Evolutionary conservation across 495 filamentous ascomycete genomes (phyloP), one percentile per base, ranked within the genome.

Genomic region (Podospora australis): DNA sequence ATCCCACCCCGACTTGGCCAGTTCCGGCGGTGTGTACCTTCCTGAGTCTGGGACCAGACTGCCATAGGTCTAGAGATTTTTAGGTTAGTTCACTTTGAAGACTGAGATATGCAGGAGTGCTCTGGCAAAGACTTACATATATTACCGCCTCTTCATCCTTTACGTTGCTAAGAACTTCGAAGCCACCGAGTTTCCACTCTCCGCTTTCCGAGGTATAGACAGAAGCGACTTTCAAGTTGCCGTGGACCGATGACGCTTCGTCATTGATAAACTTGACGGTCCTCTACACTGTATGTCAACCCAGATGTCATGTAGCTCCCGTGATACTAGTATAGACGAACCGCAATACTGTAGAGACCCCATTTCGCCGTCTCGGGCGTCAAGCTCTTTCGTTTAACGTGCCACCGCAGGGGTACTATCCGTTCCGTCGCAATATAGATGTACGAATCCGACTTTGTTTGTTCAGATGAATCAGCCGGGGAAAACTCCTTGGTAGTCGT

Each of bases 391-490:
- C 90, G 75, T 63, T 83, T 87, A 32, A 88, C 81, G 57, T 90
- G 79, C 90, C 90, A 96, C 38, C 78, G 75, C 19, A 98, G 72
- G 1, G 94, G 92, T 9, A 77, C 79, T 8, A 97, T 69, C 44
- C 90, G 79, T 68, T 98, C 92, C 10, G 92, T 97, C 30, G 91
- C 88, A 58, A 98, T 90, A 65, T 97, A 95, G 24, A 98, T 86
- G 62, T 88, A 88, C 9, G 83, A 74, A 41, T 98, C 94, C 57
- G 89, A 94, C 87, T 94, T 60, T 54, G n/a, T n/a, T n/a, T n/a
- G n/a, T 46, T 50, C 44, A 40, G 35, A 53, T 10, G 32, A 10
- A 29, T 52, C 52, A 52, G 45, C 45, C 25, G 41, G 17, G 14
- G 29, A 1, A 6, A 1, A 11, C 32, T 30, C 3, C 11, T 3